Evolutionary conservation across 2,329 filamentous ascomycete species (phyloP), one percentile per base, ranked within the genome.

Genomic region (Madurella fahalii): DNA sequence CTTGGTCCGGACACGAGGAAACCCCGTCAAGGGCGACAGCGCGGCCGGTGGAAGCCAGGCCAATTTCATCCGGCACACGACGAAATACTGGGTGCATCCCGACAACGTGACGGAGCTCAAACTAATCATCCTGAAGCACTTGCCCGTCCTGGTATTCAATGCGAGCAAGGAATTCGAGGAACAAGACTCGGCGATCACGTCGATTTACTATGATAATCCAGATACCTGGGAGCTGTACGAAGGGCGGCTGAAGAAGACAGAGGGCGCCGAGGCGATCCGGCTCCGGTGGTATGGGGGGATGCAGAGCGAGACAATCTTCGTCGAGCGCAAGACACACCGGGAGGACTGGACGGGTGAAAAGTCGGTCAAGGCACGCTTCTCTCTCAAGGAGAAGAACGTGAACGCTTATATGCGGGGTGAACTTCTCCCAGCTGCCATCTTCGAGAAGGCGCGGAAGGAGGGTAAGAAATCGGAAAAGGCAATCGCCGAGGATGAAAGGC

Each of bases 341-440:
- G 94, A 99, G 72, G 94, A 99, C 71, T 99, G 94, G 94, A 99
- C 94, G 0, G 94, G 94, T 55, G 94, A 99, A 71, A 96, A 97
- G 75, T 97, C 93, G 1, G 94, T 99, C 74, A 99, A 99, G 76
- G 93, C 94, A 42, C 88, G 94, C 42, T 99, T 99, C 68, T 81
- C 89, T 9, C 79, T 94, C 61, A 97, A 99, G 76, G 94, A 99
- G 75, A 99, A 99, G 80, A 89, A 96, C 59, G 87, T 99, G 67
- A 97, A 97, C 67, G 81, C 90, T 13, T 99, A 92, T 69, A 77
- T 99, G 72, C 80, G 80, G 48, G 94, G 94, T 52, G 85, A 91
- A 64, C 80, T 95, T 67, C 89, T 91, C 2, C 92, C 94, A 0
- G 84, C 87, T 39, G 85, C 89, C 56, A 83, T 95, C n/a, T 97